Conservation (phyloP, 176 grass and related monocot genomes). For the Hsuehochloa calcarea region DNA sequence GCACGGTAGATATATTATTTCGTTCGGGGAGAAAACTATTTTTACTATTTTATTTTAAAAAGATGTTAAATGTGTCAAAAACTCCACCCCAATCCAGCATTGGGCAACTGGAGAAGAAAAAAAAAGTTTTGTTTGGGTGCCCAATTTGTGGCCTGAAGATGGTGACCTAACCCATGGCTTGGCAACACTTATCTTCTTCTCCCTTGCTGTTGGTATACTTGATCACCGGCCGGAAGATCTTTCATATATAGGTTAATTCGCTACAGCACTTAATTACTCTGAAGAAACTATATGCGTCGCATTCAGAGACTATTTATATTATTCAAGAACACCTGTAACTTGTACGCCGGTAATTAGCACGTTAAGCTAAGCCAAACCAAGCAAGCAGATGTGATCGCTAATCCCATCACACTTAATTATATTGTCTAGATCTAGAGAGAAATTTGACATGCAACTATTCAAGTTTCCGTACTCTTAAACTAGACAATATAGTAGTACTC, state of each 20-base stretch:
- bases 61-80: too few species aligned
- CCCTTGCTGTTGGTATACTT: background rate
- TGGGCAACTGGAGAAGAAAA: background rate
- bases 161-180: constrained; percentile 9
- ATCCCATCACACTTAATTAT: background rate
- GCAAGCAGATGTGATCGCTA: background rate
- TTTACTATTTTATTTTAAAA: too few species aligned
- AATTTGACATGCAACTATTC: constrained; percentile 3
- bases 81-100: background rate
- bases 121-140: background rate
- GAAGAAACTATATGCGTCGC: background rate
- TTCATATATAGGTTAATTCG: background rate
- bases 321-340: background rate
- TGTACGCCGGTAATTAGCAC: background rate
- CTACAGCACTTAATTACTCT: background rate
- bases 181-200: background rate
- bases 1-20: too few species aligned
- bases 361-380: background rate
- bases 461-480: background rate
- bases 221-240: background rate
- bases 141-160: background rate
- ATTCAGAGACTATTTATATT: background rate
- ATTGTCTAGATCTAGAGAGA: background rate
- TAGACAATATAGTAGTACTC: background rate
- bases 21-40: too few species aligned